phyloP scores from a whole-genome alignment of 2,329 filamentous ascomycete genomes.

The Botrytis tulipae region DNA sequence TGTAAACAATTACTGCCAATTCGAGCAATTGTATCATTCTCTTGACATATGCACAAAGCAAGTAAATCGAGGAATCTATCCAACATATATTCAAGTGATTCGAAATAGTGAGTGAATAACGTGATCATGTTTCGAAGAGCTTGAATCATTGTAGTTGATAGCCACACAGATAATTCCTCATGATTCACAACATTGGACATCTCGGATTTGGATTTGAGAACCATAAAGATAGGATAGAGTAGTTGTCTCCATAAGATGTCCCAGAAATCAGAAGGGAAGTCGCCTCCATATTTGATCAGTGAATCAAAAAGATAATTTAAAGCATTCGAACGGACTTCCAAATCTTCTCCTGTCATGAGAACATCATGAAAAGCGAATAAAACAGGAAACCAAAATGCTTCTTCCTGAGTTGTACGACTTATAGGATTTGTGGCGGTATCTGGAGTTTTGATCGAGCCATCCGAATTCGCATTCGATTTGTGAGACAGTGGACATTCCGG shows the following conservation, averaged over 20 bases:
- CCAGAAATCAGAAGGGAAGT: constrained; percentile 95
- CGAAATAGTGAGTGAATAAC: constrained; percentile 97
- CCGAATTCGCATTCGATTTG: constrained; percentile 45
- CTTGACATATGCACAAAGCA: constrained; percentile 95
- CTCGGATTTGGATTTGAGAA: constrained; percentile 91
- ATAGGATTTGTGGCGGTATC: constrained; percentile 55
- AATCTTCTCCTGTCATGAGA: constrained; percentile 96
- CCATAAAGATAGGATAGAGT: constrained; percentile 97
- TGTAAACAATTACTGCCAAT: constrained; percentile 98
- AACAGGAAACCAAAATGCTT: constrained; percentile 98
- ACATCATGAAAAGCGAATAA: constrained; percentile 98
- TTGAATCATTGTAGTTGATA: constrained; percentile 99
- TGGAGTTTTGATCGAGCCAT: constrained; percentile 37
- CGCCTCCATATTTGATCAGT: constrained; percentile 82
- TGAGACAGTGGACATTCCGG: constrained; percentile 90
- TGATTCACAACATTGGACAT: constrained; percentile 95
- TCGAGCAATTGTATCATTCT: constrained; percentile 96
- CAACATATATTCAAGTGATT: constrained; percentile 94
- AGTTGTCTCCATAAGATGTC: constrained; percentile 97
- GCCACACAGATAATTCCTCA: constrained; percentile 96
- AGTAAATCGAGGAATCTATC: constrained; percentile 94
- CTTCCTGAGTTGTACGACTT: constrained; percentile 83
- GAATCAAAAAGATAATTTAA: constrained; percentile 97
- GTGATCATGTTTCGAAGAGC: constrained; percentile 97
- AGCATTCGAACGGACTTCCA: constrained; percentile 88